Conservation (phyloP, 176 grass and related monocot species). For the Cenchrus fungigraminus region DNA sequence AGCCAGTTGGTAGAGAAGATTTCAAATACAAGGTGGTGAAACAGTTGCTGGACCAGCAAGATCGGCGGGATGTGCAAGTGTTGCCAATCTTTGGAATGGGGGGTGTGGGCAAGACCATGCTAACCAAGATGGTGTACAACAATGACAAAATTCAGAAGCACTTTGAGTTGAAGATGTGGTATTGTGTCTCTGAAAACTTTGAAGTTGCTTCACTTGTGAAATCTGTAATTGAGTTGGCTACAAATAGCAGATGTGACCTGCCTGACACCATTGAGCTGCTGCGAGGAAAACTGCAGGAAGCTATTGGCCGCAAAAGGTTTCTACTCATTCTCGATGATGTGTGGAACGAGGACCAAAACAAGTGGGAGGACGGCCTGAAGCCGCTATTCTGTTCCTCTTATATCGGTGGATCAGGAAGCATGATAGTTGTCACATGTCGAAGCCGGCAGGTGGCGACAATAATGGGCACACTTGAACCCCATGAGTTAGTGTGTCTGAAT, state of each 20-base stretch:
- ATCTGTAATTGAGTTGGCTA: constrained; percentile 28
- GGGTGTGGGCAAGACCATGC: constrained; percentile 51
- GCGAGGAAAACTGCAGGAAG: neutral
- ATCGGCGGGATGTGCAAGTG: neutral
- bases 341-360: constrained; percentile 23
- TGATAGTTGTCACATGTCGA: constrained; percentile 45
- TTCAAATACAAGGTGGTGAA: constrained; percentile 18
- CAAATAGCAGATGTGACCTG: neutral
- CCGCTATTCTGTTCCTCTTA: neutral
- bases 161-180: constrained; percentile 47
- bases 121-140: constrained; percentile 52
- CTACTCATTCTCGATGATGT: constrained; percentile 47
- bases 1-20: constrained; percentile 13
- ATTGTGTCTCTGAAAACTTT: constrained; percentile 48
- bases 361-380: constrained; percentile 37
- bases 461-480: neutral
- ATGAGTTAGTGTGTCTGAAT: neutral
- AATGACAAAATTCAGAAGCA: neutral
- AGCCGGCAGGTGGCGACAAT: neutral
- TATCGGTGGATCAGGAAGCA: constrained; percentile 26
- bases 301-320: neutral
- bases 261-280: constrained; percentile 6
- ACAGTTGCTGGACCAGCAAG: neutral
- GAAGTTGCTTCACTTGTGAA: neutral
- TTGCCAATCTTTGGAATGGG: constrained; percentile 57